Percentiles rank a stretch among this genome's conserved stretches.
Conservation (phyloP, 2,329 filamentous ascomycete species). For the Pseudogymnoascus sp. region DNA sequence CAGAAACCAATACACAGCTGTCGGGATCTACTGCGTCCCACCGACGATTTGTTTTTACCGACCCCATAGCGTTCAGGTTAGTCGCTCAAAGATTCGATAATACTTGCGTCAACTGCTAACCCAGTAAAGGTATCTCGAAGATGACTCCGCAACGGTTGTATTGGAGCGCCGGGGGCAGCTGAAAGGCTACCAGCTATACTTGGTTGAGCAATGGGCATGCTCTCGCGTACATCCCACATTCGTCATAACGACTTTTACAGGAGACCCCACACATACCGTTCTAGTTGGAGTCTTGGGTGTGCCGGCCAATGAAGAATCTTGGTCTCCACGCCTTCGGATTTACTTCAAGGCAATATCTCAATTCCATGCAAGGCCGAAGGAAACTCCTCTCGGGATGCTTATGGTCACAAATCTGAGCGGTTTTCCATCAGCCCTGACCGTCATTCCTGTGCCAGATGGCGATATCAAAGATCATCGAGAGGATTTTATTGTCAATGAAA, state of each 20-base stretch:
- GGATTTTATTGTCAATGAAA: slow-evolving; percentile 86
- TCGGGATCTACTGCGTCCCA: neutral
- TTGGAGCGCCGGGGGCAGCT: slow-evolving; percentile 63
- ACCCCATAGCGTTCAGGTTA: slow-evolving; percentile 53
- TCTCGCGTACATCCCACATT: slow-evolving; percentile 84
- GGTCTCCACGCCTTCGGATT: slow-evolving; percentile 69
- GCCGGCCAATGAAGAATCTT: slow-evolving; percentile 67
- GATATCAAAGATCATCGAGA: slow-evolving; percentile 72
- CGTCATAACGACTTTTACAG: slow-evolving; percentile 87
- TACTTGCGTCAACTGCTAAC: slow-evolving; percentile 9
- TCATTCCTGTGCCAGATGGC: slow-evolving; percentile 83
- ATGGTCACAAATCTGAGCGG: slow-evolving; percentile 92
- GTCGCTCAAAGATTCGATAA: neutral
- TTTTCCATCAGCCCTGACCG: slow-evolving; percentile 84
- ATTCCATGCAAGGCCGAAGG: slow-evolving; percentile 74
- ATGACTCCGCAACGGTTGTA: slow-evolving; percentile 68
- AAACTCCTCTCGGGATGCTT: slow-evolving; percentile 72
- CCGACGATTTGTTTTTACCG: slow-evolving; percentile 54
- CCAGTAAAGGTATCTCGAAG: slow-evolving; percentile 62
- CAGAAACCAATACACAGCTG: neutral
- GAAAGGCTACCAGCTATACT: slow-evolving; percentile 80
- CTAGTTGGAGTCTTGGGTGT: slow-evolving; percentile 72
- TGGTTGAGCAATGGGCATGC: slow-evolving; percentile 97
- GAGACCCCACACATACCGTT: slow-evolving; percentile 71
- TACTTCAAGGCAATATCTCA: slow-evolving; percentile 83